phyloP scores from a whole-genome alignment of 2,329 filamentous ascomycete species.

The Fusarium sp. region DNA sequence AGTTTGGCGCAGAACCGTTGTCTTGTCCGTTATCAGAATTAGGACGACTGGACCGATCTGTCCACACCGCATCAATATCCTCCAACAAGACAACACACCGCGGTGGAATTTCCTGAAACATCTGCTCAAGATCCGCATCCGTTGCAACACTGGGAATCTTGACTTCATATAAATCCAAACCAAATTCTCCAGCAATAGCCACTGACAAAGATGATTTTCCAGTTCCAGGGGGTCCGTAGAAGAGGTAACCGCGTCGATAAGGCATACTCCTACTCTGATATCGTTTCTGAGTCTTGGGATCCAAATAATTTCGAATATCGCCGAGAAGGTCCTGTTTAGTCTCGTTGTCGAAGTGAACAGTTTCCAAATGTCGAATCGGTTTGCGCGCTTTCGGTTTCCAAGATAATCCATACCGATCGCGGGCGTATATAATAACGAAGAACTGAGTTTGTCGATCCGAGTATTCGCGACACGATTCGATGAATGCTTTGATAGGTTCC shows the following conservation, averaged over 20 bases:
- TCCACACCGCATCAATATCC: constrained; percentile 62
- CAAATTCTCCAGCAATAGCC: constrained; percentile 63
- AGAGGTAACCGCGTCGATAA: constrained; percentile 66
- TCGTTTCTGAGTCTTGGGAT: constrained; percentile 62
- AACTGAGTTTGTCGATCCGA: constrained; percentile 61
- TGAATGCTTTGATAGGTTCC: constrained; percentile 59
- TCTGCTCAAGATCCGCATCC: constrained; percentile 62
- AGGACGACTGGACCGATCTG: constrained; percentile 46
- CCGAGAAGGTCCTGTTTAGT: constrained; percentile 60
- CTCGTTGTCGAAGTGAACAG: constrained; percentile 62
- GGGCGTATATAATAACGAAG: constrained; percentile 62
- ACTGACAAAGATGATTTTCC: constrained; percentile 69
- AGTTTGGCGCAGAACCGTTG: constrained; percentile 40
- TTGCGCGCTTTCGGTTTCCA: constrained; percentile 63
- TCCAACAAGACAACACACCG: constrained; percentile 67
- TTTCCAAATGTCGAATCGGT: constrained; percentile 62
- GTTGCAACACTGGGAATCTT: constrained; percentile 62
- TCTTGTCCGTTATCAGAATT: constrained; percentile 33
- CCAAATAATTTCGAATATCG: constrained; percentile 65
- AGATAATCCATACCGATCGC: constrained; percentile 59
- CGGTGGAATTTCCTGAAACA: constrained; percentile 65
- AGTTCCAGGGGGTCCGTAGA: constrained; percentile 72
- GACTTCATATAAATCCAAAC: constrained; percentile 63
- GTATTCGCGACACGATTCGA: constrained; percentile 61
- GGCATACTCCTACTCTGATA: constrained; percentile 68